These are phyloP conservation scores for Thelonectria olida DNA, from an alignment of 2,329 filamentous ascomycete genomes.

Conservation along the genomic window DNA sequence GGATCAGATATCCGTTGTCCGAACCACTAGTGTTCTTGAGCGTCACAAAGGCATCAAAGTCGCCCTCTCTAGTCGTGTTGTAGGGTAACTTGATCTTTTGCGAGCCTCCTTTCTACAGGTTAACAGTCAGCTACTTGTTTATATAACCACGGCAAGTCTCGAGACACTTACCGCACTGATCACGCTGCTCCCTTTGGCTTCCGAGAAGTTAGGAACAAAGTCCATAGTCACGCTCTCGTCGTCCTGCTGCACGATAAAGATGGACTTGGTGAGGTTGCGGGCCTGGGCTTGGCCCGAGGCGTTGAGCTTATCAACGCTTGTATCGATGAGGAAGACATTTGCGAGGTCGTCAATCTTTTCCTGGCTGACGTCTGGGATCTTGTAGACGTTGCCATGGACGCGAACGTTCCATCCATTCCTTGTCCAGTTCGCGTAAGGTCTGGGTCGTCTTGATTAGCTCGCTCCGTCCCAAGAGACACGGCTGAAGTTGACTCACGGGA, in stretches of 20 bases:
- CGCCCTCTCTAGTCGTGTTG: conserved; percentile 72
- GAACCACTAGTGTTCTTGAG: conserved; percentile 66
- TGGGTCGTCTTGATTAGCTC: conserved; percentile 28
- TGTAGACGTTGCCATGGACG: conserved; percentile 84
- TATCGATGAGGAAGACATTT: conserved; percentile 75
- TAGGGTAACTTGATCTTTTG: conserved; percentile 73
- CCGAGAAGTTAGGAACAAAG: conserved; percentile 56
- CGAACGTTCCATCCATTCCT: conserved; percentile 79
- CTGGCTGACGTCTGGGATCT: conserved; percentile 74
- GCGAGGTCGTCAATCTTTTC: conserved; percentile 74
- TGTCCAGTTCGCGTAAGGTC: conserved; percentile 81
- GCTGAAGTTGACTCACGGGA: conserved; percentile 59
- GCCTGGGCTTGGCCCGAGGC: conserved; percentile 70
- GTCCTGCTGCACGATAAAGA: conserved; percentile 79
- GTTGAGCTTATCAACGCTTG: conserved; percentile 67
- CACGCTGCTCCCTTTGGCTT: conserved; percentile 64
- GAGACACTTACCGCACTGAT: conserved; percentile 49
- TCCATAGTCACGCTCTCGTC: conserved; percentile 71
- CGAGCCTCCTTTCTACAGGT: conserved; percentile 58
- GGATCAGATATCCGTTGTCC: conserved; percentile 58
- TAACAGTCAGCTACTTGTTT: conserved; percentile 15
- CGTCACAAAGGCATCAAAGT: conserved; percentile 76
- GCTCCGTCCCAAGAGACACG: not conserved
- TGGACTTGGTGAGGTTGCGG: conserved; percentile 76
- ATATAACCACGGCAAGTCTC: too few species aligned